A percentile compares a stretch with the other conserved stretches of the same genome.
Conservation (phyloP, 2,329 filamentous ascomycete genomes). For the Ophiocordyceps sinensis region DNA sequence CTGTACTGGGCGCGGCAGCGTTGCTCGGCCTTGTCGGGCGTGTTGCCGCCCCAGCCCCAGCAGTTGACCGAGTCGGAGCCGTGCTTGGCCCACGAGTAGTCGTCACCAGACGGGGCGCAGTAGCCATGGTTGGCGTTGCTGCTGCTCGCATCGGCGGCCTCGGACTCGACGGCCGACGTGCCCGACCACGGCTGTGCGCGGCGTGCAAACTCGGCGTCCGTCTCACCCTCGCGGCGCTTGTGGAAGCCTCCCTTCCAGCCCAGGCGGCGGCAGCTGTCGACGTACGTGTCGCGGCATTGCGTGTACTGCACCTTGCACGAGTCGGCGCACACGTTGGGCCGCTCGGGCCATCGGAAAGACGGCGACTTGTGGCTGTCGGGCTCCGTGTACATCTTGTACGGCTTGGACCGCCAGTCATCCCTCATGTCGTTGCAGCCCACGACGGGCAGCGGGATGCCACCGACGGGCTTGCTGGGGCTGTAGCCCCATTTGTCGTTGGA, state of each 20-base stretch:
- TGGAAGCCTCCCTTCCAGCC: slow-evolving; percentile 12
- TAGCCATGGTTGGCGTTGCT: neutral
- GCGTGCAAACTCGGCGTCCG: slow-evolving; percentile 9
- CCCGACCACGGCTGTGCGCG: slow-evolving; percentile 5
- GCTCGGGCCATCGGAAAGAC: slow-evolving; percentile 23
- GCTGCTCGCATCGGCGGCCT: neutral
- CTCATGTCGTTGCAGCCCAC: slow-evolving; percentile 39
- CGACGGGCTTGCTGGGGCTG: slow-evolving; percentile 44
- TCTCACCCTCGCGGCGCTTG: slow-evolving; percentile 11
- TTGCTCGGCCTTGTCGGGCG: slow-evolving; percentile 14
- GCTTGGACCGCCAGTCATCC: slow-evolving; percentile 24
- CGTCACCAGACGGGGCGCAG: slow-evolving; percentile 2
- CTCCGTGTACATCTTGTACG: slow-evolving; percentile 38
- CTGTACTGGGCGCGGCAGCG: slow-evolving; percentile 35
- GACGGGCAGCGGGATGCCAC: slow-evolving; percentile 34
- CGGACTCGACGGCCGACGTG: neutral
- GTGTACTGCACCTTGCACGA: slow-evolving; percentile 39
- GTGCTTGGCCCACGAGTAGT: slow-evolving; percentile 3
- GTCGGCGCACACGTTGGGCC: slow-evolving; percentile 29
- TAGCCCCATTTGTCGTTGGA: slow-evolving; percentile 47
- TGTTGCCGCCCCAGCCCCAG: slow-evolving; percentile 16
- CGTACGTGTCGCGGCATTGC: slow-evolving; percentile 32
- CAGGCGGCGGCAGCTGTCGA: slow-evolving; percentile 28
- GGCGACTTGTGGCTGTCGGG: slow-evolving; percentile 26
- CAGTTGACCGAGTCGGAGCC: slow-evolving; percentile 5